Evolutionary conservation across 2,329 filamentous ascomycete genomes (phyloP), one percentile per base, ranked within the genome.

Genomic region (Colletotrichum lupini): DNA sequence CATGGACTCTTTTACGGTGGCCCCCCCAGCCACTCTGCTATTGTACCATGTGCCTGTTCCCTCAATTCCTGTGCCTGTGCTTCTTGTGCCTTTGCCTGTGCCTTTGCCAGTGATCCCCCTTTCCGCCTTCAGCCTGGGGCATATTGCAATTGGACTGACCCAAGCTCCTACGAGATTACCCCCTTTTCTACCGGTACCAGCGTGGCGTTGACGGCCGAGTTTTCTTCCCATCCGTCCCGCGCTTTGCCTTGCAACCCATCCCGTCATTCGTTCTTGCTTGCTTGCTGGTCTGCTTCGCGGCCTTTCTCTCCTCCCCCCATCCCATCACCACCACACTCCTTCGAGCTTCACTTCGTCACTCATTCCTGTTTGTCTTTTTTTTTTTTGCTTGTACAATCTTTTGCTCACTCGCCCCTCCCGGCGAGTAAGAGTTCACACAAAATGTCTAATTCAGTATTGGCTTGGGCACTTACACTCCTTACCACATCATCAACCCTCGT

Each of bases 401-500:
- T 49, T 69, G 62, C 70, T 73, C 70, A 60, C 70, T 73, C 70
- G 70, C 70, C 67, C 70, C 46, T 65, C 57, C 67, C 55, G 70
- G 70, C 70, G 70, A 73, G 70, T 71, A 70, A 30, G 70, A 70
- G 70, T 73, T 49, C 42, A n/a, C 42, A 49, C 46, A 61, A 67
- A 73, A 73, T 73, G 70, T 73, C 70, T 73, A 73, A 73, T 73
- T 73, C 70, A 70, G 62, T 73, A 73, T 56, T 70, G 70, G 60
- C 42, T 70, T 73, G 70, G 70, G 67, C 70, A 70, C 67, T 73
- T 26, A 73, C 70, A 73, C 70, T 73, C 70, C 70, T 73, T 73
- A 64, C 67, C 32, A 19, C 67, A 30, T 70, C 70, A 52, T 60
- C 60, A 35, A 77, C 78, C 58, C 68, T 80, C 75, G 79, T 80